A percentile compares a stretch with the other conserved stretches of the same genome.
These are phyloP conservation scores for Fusarium tuaranense DNA, from an alignment of 2,329 filamentous ascomycete species.

Conservation along the genomic window DNA sequence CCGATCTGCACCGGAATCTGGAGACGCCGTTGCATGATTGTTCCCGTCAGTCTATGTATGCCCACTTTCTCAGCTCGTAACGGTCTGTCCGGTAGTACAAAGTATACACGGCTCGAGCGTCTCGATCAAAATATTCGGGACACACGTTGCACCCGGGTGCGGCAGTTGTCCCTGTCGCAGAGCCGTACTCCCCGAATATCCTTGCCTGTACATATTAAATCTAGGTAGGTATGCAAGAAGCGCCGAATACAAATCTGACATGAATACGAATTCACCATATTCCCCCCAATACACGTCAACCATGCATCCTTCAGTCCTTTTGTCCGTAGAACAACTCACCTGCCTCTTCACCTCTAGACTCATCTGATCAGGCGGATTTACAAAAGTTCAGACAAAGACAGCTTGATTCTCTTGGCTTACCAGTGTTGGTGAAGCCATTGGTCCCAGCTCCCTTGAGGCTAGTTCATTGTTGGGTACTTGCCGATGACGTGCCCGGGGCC, in stretches of 20 bases:
- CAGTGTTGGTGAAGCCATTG: conserved; percentile 2
- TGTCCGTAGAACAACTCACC: conserved; percentile 17
- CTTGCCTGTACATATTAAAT: neutral
- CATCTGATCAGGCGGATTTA: neutral
- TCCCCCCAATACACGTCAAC: conserved; percentile 23
- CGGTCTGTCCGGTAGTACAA: neutral
- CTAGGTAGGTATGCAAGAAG: neutral
- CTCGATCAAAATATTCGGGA: neutral
- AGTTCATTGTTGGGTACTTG: conserved; percentile 22
- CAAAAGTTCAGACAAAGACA: conserved; percentile 15
- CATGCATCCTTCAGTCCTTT: neutral
- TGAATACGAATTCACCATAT: conserved; percentile 20
- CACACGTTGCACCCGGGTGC: neutral
- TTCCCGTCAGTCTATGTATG: neutral
- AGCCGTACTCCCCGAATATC: conserved; percentile 37
- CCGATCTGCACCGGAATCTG: conserved; percentile 1
- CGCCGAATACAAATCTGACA: neutral
- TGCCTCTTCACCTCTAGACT: conserved; percentile 28
- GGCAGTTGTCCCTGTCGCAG: conserved; percentile 8
- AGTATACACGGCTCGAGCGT: neutral
- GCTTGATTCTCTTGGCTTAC: conserved; percentile 14
- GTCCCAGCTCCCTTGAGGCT: conserved; percentile 1
- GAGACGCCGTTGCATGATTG: conserved; percentile 11
- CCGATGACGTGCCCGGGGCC: conserved; percentile 35
- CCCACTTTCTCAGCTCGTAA: neutral